These are phyloP conservation scores for Whalleya microplaca DNA, from an alignment of 2,329 filamentous ascomycete genomes.

Conservation along the genomic window DNA sequence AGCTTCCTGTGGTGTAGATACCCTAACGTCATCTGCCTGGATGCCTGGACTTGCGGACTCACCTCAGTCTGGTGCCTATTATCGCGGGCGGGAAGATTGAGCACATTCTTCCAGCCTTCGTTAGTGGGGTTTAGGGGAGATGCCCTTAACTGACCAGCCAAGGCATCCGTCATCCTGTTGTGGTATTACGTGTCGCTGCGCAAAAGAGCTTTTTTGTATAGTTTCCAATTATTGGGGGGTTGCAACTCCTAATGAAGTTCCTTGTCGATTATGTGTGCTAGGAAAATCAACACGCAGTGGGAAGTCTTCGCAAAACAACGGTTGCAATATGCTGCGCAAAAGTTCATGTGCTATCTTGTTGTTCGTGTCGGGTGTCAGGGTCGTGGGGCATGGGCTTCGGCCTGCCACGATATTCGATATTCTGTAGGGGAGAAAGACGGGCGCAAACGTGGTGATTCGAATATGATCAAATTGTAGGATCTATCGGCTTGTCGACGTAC, in stretches of 20 bases:
- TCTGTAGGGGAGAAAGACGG: too few relatives aligned
- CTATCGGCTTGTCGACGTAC: too few relatives aligned
- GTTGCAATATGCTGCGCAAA: too few relatives aligned
- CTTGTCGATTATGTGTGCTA: background rate
- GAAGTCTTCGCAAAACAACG: background rate
- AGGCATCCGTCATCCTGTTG: conserved; percentile 38
- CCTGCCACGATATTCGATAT: too few relatives aligned
- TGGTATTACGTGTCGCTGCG: conserved; percentile 41
- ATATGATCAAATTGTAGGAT: too few relatives aligned
- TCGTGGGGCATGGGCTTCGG: too few relatives aligned
- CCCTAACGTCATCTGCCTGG: background rate
- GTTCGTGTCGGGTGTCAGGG: too few relatives aligned
- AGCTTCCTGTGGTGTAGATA: conserved; percentile 4
- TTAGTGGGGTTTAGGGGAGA: conserved; percentile 48
- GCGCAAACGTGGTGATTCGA: too few relatives aligned
- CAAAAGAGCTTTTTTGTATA: conserved; percentile 29
- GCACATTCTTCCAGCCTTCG: conserved; percentile 74
- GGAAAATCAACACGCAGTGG: background rate
- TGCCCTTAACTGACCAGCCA: conserved; percentile 40
- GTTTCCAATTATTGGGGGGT: conserved; percentile 1
- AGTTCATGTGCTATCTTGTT: too few relatives aligned
- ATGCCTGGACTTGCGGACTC: conserved; percentile 29
- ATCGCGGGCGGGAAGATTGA: conserved; percentile 76
- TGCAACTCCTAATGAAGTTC: background rate
- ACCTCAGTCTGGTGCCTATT: conserved; percentile 82